These are phyloP conservation scores for Peltaster fructicola DNA, from an alignment of 2,329 filamentous ascomycete species.

Conservation along the genomic window DNA sequence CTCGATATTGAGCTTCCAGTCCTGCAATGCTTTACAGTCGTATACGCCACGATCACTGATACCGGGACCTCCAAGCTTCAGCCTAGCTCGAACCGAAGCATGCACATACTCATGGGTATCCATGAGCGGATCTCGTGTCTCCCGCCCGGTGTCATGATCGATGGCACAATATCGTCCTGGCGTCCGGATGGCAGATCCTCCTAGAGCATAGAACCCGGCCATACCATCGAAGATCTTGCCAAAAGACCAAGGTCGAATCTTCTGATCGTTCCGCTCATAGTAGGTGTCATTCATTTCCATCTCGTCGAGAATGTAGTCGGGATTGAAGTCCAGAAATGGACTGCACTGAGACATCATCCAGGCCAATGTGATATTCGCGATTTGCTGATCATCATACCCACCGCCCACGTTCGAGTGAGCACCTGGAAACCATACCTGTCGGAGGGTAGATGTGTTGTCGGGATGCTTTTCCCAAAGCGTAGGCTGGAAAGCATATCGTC, in stretches of 20 bases:
- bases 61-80: constrained; percentile 29
- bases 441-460: constrained; percentile 26
- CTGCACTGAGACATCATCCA: constrained; percentile 40
- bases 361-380: constrained; percentile 34
- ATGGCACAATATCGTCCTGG: constrained; percentile 30
- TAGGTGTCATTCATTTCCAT: constrained; percentile 27
- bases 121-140: constrained; percentile 26
- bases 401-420: constrained; percentile 29
- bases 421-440: constrained; percentile 33
- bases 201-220: constrained; percentile 29
- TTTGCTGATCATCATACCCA: constrained; percentile 28
- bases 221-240: constrained; percentile 29
- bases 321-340: constrained; percentile 29
- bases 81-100: constrained; percentile 28
- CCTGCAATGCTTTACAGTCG: constrained; percentile 25
- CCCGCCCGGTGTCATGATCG: constrained; percentile 25
- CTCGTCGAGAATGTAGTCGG: constrained; percentile 29
- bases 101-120: constrained; percentile 36
- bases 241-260: constrained; percentile 30
- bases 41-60: constrained; percentile 28
- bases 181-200: constrained; percentile 26
- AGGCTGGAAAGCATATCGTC: constrained; percentile 23
- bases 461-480: constrained; percentile 26
- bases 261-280: constrained; percentile 25
- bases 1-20: constrained; percentile 31